Conservation (phyloP, 176 grass and related monocot genomes). For the Echinochloa phyllopogon region DNA sequence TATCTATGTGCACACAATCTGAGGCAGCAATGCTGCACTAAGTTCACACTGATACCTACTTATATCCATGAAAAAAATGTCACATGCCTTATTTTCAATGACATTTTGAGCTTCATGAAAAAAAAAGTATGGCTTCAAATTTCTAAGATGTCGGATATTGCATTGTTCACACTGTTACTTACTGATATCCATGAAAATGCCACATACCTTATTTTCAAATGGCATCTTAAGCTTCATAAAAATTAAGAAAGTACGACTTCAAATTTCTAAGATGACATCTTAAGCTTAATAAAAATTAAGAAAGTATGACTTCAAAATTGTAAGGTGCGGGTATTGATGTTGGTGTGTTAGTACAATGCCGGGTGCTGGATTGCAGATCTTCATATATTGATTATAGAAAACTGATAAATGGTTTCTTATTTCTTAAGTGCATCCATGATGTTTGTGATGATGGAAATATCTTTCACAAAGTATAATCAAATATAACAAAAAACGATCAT, state of each 20-base stretch:
- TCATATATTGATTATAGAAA: slow-evolving; percentile 23
- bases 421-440: slow-evolving; percentile 16
- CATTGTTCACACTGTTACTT: not conserved
- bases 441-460: slow-evolving; percentile 4
- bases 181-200: slow-evolving; percentile 16
- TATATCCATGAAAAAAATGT: not conserved
- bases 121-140: no score
- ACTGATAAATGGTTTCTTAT: not conserved
- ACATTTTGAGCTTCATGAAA: no score
- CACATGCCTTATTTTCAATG: not conserved
- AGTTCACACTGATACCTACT: no score
- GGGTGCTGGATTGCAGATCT: not conserved
- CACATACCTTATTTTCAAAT: not conserved
- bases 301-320: no score
- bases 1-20: slow-evolving; percentile 1
- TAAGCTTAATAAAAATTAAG: no score
- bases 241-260: slow-evolving; percentile 7
- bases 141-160: no score
- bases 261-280: not conserved
- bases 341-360: not conserved
- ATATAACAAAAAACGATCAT: slow-evolving; percentile 32
- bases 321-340: no score
- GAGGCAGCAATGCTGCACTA: slow-evolving; percentile 15
- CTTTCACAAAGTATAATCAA: not conserved
- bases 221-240: not conserved